Evolutionary conservation across 306 rosid genomes (phyloP).

Genomic region (Prinsepia uniflora): DNA sequence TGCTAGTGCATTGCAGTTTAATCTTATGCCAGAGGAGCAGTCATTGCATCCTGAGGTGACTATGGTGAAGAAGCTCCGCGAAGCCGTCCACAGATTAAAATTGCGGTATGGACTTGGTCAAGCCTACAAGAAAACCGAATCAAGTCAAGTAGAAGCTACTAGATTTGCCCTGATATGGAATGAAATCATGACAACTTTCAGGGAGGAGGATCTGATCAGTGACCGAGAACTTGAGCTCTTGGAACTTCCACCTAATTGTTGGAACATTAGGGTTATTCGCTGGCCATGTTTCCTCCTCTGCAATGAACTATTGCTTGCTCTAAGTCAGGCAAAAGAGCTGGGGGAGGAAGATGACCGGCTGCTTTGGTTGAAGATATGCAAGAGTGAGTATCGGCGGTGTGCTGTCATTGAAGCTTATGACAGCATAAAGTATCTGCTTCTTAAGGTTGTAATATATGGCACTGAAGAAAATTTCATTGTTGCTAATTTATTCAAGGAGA

Average conservation of each 20-base stretch:
- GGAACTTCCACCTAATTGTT: conserved; percentile 77
- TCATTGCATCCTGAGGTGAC: conserved; percentile 35
- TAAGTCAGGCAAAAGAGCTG: conserved; percentile 72
- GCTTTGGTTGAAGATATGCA: conserved; percentile 82
- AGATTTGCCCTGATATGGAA: conserved; percentile 95
- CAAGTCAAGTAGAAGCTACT: conserved; percentile 73
- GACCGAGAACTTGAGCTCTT: conserved; percentile 71
- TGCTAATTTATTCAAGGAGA: conserved; percentile 39
- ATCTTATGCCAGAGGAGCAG: conserved; percentile 72
- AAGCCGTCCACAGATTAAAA: conserved; percentile 67
- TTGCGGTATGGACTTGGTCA: conserved; percentile 82
- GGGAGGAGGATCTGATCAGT: conserved; percentile 94
- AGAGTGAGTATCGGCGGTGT: conserved; percentile 82
- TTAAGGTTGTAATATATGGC: conserved; percentile 38
- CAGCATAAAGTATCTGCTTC: conserved; percentile 58
- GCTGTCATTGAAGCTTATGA: conserved; percentile 88
- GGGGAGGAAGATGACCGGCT: conserved; percentile 40
- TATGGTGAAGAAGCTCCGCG: conserved; percentile 65
- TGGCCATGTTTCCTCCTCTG: conserved; percentile 84
- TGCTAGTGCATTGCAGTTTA: conserved; percentile 85
- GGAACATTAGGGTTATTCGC: conserved; percentile 84
- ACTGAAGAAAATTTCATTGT: conserved; percentile 57
- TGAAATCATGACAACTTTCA: conserved; percentile 74
- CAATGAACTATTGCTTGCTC: conserved; percentile 82
- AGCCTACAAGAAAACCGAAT: conserved; percentile 66